phyloP scores from a whole-genome alignment of 805 yeast species.

The Lipomyces orientalis region DNA sequence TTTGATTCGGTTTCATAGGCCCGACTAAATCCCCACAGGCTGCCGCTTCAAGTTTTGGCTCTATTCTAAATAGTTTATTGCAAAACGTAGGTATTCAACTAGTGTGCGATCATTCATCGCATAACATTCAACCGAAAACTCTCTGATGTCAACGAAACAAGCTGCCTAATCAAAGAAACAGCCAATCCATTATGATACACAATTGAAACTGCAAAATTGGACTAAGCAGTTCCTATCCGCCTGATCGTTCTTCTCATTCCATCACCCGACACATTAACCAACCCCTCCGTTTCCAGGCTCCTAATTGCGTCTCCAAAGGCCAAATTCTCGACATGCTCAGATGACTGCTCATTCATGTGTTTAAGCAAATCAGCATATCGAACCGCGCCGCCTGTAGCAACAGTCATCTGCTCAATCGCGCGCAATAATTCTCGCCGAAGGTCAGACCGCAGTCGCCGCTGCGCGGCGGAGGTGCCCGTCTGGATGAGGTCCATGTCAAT shows the following conservation, averaged over 20 bases:
- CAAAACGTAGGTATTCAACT: not conserved
- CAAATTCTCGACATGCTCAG: slow-evolving; percentile 67
- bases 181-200: not conserved
- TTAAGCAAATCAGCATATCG: slow-evolving; percentile 64
- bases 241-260: slow-evolving; percentile 68
- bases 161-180: not conserved
- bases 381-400: slow-evolving; percentile 51
- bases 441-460: slow-evolving; percentile 77
- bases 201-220: not conserved
- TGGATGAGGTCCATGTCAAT: slow-evolving; percentile 97
- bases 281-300: slow-evolving; percentile 73
- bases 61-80: too few relatives aligned
- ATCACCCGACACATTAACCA: slow-evolving; percentile 71
- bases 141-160: not conserved
- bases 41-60: too few relatives aligned
- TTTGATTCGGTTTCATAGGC: too few relatives aligned
- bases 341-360: slow-evolving; percentile 68
- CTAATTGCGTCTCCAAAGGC: slow-evolving; percentile 73
- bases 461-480: slow-evolving; percentile 91
- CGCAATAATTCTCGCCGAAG: slow-evolving; percentile 64
- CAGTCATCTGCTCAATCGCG: slow-evolving; percentile 51
- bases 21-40: too few relatives aligned
- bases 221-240: slow-evolving; percentile 21
- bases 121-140: not conserved
- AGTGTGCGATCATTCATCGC: not conserved